Conservation (phyloP, 2,329 filamentous ascomycete genomes). For the Cladosporium velox region DNA sequence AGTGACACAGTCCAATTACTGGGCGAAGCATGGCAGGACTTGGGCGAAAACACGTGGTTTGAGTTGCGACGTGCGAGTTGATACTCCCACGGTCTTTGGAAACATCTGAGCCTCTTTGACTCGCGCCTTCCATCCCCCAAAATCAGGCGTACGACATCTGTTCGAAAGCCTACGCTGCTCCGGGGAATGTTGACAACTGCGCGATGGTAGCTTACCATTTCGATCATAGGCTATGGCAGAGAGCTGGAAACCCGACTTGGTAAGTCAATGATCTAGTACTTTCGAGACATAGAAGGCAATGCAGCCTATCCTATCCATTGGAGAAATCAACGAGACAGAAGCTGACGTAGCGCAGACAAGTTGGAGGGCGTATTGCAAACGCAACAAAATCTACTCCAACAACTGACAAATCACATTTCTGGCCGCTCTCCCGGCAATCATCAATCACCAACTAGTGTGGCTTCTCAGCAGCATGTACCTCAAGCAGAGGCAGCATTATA, state of each 20-base stretch:
- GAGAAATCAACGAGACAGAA: background rate
- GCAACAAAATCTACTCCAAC: slow-evolving; percentile 50
- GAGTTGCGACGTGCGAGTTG: background rate
- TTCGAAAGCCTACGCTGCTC: background rate
- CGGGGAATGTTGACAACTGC: background rate
- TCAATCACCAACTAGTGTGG: slow-evolving; percentile 22
- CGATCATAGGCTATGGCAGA: slow-evolving; percentile 52
- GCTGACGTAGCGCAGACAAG: slow-evolving; percentile 41
- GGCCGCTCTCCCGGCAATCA: slow-evolving; percentile 7
- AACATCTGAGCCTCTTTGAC: background rate
- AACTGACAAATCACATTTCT: slow-evolving; percentile 38
- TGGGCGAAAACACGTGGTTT: background rate
- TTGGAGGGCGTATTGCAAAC: slow-evolving; percentile 47
- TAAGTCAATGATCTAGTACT: slow-evolving; percentile 42
- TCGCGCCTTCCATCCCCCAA: background rate
- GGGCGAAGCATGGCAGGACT: background rate
- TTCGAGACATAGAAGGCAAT: background rate
- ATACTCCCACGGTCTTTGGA: background rate
- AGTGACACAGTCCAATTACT: background rate
- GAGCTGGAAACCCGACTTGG: slow-evolving; percentile 61
- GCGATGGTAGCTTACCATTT: background rate
- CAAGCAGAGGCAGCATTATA: slow-evolving; percentile 50
- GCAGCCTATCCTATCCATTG: background rate
- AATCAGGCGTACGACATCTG: background rate
- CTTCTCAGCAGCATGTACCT: slow-evolving; percentile 43